These are phyloP conservation scores for Metarhizium robertsii DNA, from an alignment of 2,329 filamentous ascomycete species.

Conservation along the genomic window DNA sequence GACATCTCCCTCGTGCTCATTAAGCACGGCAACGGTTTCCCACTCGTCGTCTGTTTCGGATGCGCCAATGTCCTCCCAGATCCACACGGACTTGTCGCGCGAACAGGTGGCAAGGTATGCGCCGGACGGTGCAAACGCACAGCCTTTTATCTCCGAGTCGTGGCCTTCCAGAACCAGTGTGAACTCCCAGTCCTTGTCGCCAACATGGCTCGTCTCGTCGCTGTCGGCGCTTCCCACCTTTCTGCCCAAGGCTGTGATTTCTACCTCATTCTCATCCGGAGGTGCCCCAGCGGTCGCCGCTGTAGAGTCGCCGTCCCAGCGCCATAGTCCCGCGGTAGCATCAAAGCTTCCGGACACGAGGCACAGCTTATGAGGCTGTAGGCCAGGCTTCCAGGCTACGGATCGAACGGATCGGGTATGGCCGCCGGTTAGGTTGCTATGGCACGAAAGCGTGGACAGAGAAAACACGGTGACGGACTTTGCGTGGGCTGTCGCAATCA, in stretches of 20 bases:
- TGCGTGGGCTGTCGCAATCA: constrained; percentile 81
- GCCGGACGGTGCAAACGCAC: constrained; percentile 65
- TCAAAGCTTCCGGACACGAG: constrained; percentile 93
- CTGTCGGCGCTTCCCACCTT: constrained; percentile 6
- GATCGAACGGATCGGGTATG: constrained; percentile 86
- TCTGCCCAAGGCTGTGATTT: constrained; percentile 21
- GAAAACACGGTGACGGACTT: constrained; percentile 88
- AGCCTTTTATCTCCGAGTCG: constrained; percentile 82
- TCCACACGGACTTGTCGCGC: constrained; percentile 92
- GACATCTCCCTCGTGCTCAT: constrained; percentile 91
- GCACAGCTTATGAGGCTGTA: constrained; percentile 54
- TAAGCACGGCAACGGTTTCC: constrained; percentile 90
- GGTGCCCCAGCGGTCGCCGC: constrained; percentile 15
- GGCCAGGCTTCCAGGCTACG: constrained; percentile 76
- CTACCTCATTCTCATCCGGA: constrained; percentile 29
- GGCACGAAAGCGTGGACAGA: constrained; percentile 66
- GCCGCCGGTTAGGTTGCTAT: constrained; percentile 73
- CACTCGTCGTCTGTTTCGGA: constrained; percentile 82
- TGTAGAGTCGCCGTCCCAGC: constrained; percentile 44
- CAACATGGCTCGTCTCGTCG: constrained; percentile 4
- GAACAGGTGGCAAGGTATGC: constrained; percentile 82
- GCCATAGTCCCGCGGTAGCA: constrained; percentile 80
- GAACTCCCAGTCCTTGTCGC: constrained; percentile 81
- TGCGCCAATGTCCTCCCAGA: constrained; percentile 84
- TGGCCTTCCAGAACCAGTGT: constrained; percentile 89